Percentiles rank a stretch among this genome's conserved stretches.
Conservation (phyloP, 176 grass and related monocot genomes). For the Cenchrus purpureus region DNA sequence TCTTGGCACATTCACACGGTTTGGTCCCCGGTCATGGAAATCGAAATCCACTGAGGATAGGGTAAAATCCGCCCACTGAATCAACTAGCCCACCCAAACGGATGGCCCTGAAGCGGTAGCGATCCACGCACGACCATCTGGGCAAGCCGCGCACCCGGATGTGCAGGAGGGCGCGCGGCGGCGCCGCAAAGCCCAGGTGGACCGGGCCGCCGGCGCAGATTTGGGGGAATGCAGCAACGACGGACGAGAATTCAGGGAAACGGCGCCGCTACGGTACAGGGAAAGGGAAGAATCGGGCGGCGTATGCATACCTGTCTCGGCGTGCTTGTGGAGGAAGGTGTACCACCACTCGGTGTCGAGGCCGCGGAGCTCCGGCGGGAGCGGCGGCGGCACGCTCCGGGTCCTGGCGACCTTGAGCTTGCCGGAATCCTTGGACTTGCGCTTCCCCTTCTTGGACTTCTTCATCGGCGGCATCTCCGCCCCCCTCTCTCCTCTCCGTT, state of each 20-base stretch:
- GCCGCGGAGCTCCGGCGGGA: slow-evolving; percentile 61
- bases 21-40: not conserved
- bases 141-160: not conserved
- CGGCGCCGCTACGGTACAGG: not conserved
- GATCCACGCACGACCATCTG: not conserved
- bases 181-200: not conserved
- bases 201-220: not conserved
- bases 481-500: not conserved
- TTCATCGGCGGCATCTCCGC: slow-evolving; percentile 59
- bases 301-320: slow-evolving; percentile 43
- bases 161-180: not conserved
- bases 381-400: slow-evolving; percentile 28
- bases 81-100: slow-evolving; percentile 74
- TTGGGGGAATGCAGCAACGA: slow-evolving; percentile 33
- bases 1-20: slow-evolving; percentile 5
- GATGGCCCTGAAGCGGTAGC: slow-evolving; percentile 52
- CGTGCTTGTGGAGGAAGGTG: slow-evolving; percentile 72
- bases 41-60: not conserved
- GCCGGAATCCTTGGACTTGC: slow-evolving; percentile 67
- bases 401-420: slow-evolving; percentile 51
- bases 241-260: not conserved
- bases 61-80: slow-evolving; percentile 27
- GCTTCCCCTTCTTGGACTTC: slow-evolving; percentile 81
- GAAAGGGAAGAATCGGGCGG: not conserved
- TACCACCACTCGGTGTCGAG: slow-evolving; percentile 97